Conservation (phyloP, 371 early-diverging fungal genomes). For the Thermomucor indicae-seudaticae region DNA sequence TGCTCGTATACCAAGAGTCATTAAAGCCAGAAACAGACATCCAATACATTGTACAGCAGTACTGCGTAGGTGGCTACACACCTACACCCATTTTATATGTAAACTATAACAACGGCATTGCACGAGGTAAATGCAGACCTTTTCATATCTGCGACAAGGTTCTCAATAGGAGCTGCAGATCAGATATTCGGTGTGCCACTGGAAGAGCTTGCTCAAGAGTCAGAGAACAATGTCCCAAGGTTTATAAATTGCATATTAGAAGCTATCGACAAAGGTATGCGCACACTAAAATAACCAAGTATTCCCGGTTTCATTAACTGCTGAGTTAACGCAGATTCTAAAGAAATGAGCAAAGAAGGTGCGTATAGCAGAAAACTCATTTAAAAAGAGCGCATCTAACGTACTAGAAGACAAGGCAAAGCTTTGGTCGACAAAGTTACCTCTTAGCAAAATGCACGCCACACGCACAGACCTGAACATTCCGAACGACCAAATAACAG, state of each 20-base stretch:
- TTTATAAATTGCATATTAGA: constrained; percentile 43
- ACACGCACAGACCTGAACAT: constrained; percentile 58
- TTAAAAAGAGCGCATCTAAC: background rate
- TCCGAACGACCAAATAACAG: constrained; percentile 44
- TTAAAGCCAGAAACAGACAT: constrained; percentile 73
- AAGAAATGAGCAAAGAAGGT: constrained; percentile 7
- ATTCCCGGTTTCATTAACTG: background rate
- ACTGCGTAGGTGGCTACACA: constrained; percentile 65
- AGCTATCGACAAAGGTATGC: constrained; percentile 24
- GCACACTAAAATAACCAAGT: background rate
- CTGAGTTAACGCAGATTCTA: constrained; percentile 4
- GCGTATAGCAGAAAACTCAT: background rate
- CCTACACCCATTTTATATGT: constrained; percentile 71
- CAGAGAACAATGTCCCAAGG: constrained; percentile 53
- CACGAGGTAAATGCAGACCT: constrained; percentile 39
- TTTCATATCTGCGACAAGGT: background rate
- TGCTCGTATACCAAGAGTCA: constrained; percentile 69
- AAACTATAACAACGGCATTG: constrained; percentile 60
- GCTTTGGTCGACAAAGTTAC: constrained; percentile 61
- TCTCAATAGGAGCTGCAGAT: constrained; percentile 22
- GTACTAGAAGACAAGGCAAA: constrained; percentile 19
- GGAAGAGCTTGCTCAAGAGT: constrained; percentile 58
- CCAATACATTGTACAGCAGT: constrained; percentile 71
- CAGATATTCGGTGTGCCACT: constrained; percentile 77
- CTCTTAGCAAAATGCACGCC: constrained; percentile 60